Percentiles rank a stretch among this genome's conserved stretches.
phyloP scores from a whole-genome alignment of 352 stramenopile species.

The Phytophthora melonis region DNA sequence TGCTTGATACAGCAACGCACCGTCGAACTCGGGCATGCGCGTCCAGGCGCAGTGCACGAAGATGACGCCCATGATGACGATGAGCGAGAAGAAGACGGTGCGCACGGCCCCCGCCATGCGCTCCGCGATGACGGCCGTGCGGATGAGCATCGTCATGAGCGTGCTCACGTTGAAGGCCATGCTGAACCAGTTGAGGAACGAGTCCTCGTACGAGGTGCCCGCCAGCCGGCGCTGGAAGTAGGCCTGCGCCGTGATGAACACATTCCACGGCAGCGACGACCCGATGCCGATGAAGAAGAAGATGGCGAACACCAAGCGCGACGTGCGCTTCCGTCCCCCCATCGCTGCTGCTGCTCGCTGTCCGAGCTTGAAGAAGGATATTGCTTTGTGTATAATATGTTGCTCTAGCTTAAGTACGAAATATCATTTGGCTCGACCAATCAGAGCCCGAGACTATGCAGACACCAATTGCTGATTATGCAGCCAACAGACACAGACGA shows the following conservation, averaged over 20 bases:
- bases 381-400: neutral
- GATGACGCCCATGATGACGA: conserved; percentile 77
- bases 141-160: conserved; percentile 78
- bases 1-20: conserved; percentile 27
- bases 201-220: conserved; percentile 73
- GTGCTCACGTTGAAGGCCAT: conserved; percentile 87
- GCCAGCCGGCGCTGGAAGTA: conserved; percentile 80
- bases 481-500: conserved; percentile 3
- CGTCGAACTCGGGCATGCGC: conserved; percentile 74
- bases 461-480: conserved; percentile 22
- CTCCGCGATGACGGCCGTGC: conserved; percentile 66
- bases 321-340: conserved; percentile 39
- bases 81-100: conserved; percentile 73
- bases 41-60: conserved; percentile 78
- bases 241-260: conserved; percentile 86
- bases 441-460: neutral
- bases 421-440: neutral
- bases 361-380: conserved; percentile 18
- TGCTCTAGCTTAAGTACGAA: neutral
- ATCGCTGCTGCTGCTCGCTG: conserved; percentile 12
- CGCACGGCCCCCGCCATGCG: conserved; percentile 66
- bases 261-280: conserved; percentile 85
- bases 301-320: conserved; percentile 66
- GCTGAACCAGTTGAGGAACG: conserved; percentile 90
- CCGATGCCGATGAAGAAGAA: conserved; percentile 86